Evolutionary conservation across 2,329 filamentous ascomycete species (phyloP).

Genomic region (Magnaporthiopsis rhizophila): DNA sequence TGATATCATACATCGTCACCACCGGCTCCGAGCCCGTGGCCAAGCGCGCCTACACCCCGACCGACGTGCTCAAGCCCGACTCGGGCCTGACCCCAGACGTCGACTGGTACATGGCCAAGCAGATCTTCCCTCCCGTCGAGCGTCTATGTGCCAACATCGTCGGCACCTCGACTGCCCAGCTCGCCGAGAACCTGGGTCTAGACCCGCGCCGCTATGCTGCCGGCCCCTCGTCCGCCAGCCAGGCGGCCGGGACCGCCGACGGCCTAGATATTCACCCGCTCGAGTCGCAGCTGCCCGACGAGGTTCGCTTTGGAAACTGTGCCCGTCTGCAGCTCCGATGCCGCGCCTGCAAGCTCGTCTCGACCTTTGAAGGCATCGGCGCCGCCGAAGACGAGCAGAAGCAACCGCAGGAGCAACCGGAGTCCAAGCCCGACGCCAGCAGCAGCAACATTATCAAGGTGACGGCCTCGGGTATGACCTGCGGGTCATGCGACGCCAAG

Average conservation of each 20-base stretch:
- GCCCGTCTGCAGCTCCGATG: slow-evolving; percentile 71
- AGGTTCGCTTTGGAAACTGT: slow-evolving; percentile 79
- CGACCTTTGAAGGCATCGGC: slow-evolving; percentile 69
- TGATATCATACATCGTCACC: slow-evolving; percentile 94
- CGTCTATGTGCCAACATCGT: slow-evolving; percentile 93
- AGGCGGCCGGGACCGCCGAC: slow-evolving; percentile 37
- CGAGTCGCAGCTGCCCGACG: slow-evolving; percentile 89
- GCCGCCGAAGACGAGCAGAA: slow-evolving; percentile 19
- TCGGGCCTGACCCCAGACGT: slow-evolving; percentile 75
- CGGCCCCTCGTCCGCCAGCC: slow-evolving; percentile 26
- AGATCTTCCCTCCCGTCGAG: slow-evolving; percentile 96
- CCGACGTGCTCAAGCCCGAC: slow-evolving; percentile 74
- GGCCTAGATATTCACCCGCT: slow-evolving; percentile 78
- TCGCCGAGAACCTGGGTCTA: slow-evolving; percentile 89
- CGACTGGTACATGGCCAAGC: slow-evolving; percentile 98
- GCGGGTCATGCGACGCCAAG: slow-evolving; percentile 56
- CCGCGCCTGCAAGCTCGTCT: slow-evolving; percentile 65
- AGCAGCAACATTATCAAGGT: slow-evolving; percentile 32
- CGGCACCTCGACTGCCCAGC: slow-evolving; percentile 80
- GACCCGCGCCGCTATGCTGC: slow-evolving; percentile 75
- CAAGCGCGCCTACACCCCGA: slow-evolving; percentile 80
- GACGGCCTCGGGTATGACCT: slow-evolving; percentile 67
- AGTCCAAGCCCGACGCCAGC: not conserved
- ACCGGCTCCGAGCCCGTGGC: slow-evolving; percentile 60
- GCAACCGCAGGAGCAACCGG: not conserved